Base-by-base conservation (phyloP, 495 filamentous ascomycete genomes). In the Penicillium salamii region DNA sequence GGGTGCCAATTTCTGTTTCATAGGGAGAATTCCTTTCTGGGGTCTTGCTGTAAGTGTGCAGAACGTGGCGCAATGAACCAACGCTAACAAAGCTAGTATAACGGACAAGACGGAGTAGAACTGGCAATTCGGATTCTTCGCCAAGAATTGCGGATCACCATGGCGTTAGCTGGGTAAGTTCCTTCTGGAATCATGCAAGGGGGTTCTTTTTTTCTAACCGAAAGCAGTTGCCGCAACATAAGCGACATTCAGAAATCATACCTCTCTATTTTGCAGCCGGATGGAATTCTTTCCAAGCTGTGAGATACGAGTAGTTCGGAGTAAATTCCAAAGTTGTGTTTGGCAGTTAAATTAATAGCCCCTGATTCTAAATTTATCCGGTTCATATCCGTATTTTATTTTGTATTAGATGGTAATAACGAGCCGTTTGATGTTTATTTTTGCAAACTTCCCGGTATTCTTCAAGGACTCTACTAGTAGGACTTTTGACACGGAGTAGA, bases 21-120 rank as follows among this genome's bases (percentile, higher is more conserved):
- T 91, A 46, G 91, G 91, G 4, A 66, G 90, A 12, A 32, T 91
- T 86, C 77, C 69, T 85, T 64, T 95, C 85, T 96, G 89, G 84
- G 80, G 58, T 66, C 82, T 63, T 60, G 73, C 47, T 44, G 77
- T 37, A 67, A n/a, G 60, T 55, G 23, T 3, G 14, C 17, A 14
- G 12, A 7, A 35, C 52, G 68, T 24, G 44, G 38, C 9, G 28
- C 66, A 9, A 42, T 46, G 15, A 40, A 66, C 12, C 61, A 24
- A 12, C 13, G 14, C 49, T 61, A 6, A 58, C 26, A 14, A 8
- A 63, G 63, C 64, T 14, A 69, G 54, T 76, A 73, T 50, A 58
- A 72, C 36, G 71, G 72, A 4, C 59, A 67, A 47, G 56, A 63
- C 31, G 72, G 71, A 1, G 69, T 72, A 12, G 62, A 70, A 31